Percentiles rank a stretch among this genome's conserved stretches.
phyloP scores from a whole-genome alignment of 352 stramenopile species.

The Globisporangium orthogonon region DNA sequence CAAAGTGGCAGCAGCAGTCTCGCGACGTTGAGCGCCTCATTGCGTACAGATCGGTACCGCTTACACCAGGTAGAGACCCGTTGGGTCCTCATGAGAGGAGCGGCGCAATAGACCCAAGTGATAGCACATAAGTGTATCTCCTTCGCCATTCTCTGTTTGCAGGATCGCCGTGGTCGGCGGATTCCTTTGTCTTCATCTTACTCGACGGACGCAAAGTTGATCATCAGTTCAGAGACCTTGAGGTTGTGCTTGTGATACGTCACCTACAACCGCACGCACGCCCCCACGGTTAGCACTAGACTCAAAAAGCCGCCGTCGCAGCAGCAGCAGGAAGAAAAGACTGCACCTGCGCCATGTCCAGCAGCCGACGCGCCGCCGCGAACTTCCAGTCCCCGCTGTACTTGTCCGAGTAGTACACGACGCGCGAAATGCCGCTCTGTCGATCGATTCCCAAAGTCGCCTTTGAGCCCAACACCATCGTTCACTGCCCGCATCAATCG shows the following conservation, averaged over 20 bases:
- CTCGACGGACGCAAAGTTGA: constrained; percentile 54
- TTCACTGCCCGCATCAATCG: too few species aligned
- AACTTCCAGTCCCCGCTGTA: constrained; percentile 91
- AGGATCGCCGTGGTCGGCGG: too few species aligned
- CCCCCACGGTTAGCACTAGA: not conserved
- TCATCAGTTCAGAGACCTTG: constrained; percentile 46
- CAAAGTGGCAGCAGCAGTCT: too few species aligned
- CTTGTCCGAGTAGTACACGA: constrained; percentile 96
- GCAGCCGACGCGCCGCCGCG: constrained; percentile 74
- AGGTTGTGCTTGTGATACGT: constrained; percentile 55
- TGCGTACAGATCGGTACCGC: too few species aligned
- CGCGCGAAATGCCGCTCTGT: constrained; percentile 91
- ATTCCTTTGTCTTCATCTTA: constrained; percentile 7
- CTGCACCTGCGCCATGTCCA: constrained; percentile 78
- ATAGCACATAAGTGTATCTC: too few species aligned
- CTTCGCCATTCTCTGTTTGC: too few species aligned
- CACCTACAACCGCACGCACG: constrained; percentile 16
- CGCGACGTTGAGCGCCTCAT: too few species aligned
- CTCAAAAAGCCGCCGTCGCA: not conserved
- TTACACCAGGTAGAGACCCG: too few species aligned
- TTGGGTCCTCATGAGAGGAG: too few species aligned
- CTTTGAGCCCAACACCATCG: too few species aligned
- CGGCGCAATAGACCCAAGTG: too few species aligned
- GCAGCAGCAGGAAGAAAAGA: not conserved
- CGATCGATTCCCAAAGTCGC: not conserved